Conservation (phyloP, 805 yeast species). For the Middelhovenomyces tepae region DNA sequence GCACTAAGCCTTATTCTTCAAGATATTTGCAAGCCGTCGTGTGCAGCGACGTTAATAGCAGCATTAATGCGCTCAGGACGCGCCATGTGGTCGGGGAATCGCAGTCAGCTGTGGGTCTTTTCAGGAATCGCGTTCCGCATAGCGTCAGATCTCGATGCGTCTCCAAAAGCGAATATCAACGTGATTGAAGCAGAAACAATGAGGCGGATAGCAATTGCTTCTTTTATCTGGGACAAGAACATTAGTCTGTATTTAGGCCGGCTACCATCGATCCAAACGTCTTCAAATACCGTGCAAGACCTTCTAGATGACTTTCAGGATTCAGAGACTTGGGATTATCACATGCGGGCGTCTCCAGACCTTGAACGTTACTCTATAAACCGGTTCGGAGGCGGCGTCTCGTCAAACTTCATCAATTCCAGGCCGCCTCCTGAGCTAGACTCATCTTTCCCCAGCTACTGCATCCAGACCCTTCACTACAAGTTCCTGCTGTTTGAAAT, state of each 20-base stretch:
- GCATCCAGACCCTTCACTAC: too few species aligned
- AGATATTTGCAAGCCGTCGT: not conserved
- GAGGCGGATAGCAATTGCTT: not conserved
- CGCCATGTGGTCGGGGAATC: not conserved
- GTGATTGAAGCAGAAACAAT: not conserved
- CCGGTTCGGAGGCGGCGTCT: too few species aligned
- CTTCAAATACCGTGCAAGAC: not conserved
- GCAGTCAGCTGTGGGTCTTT: not conserved
- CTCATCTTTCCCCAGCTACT: too few species aligned
- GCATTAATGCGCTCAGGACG: not conserved
- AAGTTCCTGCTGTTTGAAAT: too few species aligned
- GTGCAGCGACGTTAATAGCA: not conserved
- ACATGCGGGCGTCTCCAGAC: too few species aligned
- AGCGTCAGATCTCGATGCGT: too few species aligned
- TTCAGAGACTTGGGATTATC: not conserved
- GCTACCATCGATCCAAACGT: not conserved
- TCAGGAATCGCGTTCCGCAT: not conserved
- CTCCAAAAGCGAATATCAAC: not conserved
- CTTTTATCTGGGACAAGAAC: conserved; percentile 1
- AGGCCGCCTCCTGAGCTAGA: too few species aligned
- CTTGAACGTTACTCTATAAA: too few species aligned
- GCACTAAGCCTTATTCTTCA: not conserved
- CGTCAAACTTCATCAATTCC: too few species aligned
- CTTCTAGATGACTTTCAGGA: not conserved
- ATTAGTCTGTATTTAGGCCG: conserved; percentile 1